A percentile compares a stretch with the other conserved stretches of the same genome.
Conservation (phyloP, 2,329 filamentous ascomycete species). For the Neonectria faginata region DNA sequence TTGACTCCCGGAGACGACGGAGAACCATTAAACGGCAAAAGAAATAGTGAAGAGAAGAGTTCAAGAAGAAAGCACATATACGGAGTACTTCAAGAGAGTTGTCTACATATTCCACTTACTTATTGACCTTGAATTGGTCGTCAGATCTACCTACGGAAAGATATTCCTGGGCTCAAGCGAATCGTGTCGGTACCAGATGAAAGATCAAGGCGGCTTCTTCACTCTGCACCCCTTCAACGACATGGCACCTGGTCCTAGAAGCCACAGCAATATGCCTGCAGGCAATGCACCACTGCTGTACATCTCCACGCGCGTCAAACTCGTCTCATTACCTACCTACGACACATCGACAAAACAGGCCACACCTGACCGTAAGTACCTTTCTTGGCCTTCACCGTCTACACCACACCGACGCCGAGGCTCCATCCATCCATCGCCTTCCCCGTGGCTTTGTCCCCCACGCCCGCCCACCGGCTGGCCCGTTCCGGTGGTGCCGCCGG, state of each 20-base stretch:
- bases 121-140: not conserved
- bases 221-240: slow-evolving; percentile 7
- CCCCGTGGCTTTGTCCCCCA: slow-evolving; percentile 1
- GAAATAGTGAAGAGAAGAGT: not conserved
- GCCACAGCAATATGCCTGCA: slow-evolving; percentile 6
- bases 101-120: not conserved
- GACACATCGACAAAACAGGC: not conserved
- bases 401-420: slow-evolving; percentile 4
- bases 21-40: not conserved
- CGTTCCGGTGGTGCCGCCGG: slow-evolving; percentile 10
- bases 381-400: not conserved
- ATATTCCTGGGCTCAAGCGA: not conserved
- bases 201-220: not conserved
- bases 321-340: not conserved
- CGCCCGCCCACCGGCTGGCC: slow-evolving; percentile 17
- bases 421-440: not conserved
- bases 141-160: no score
- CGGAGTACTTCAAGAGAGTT: not conserved
- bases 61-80: not conserved
- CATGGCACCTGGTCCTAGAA: not conserved
- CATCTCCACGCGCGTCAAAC: not conserved
- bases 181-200: not conserved
- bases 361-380: not conserved
- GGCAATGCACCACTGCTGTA: slow-evolving; percentile 19
- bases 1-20: slow-evolving; percentile 7